Percentiles rank a stretch among this genome's conserved stretches.
phyloP scores from a whole-genome alignment of 1,139 yeast genomes.

The Arxiozyma slooffiae region DNA sequence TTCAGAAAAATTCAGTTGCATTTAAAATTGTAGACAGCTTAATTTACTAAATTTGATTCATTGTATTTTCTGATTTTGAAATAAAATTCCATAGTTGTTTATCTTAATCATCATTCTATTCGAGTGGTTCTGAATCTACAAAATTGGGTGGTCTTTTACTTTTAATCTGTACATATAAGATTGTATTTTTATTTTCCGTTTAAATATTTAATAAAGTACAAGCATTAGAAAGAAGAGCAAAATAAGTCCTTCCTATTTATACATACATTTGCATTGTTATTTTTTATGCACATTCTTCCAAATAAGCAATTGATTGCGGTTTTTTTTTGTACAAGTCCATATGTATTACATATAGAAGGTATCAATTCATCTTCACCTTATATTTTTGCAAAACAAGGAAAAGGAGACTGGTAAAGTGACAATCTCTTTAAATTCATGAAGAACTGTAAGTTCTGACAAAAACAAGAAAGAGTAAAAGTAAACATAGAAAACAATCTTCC shows the following conservation, averaged over 20 bases:
- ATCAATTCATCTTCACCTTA: not conserved
- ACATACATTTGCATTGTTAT: too few species aligned
- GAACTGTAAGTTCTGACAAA: not conserved
- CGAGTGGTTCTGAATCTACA: slow-evolving; percentile 34
- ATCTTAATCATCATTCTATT: slow-evolving; percentile 37
- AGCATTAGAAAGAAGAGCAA: not conserved
- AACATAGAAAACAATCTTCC: too few species aligned
- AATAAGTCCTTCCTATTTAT: too few species aligned
- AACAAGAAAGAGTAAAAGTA: too few species aligned
- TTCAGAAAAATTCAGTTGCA: slow-evolving; percentile 24
- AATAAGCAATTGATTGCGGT: too few species aligned
- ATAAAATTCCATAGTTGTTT: slow-evolving; percentile 35
- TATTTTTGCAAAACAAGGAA: not conserved
- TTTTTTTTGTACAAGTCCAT: too few species aligned
- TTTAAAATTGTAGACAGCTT: slow-evolving; percentile 18
- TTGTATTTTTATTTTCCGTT: slow-evolving; percentile 26
- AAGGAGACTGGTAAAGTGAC: too few species aligned
- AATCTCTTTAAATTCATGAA: too few species aligned
- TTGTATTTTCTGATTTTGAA: slow-evolving; percentile 29
- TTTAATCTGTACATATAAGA: slow-evolving; percentile 27
- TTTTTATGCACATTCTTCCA: too few species aligned
- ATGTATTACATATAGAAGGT: not conserved
- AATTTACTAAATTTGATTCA: slow-evolving; percentile 35
- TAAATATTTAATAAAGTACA: not conserved
- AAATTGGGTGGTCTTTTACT: slow-evolving; percentile 36